Percentiles rank a stretch among this genome's conserved stretches.
These are phyloP conservation scores for Dictyostelium firmibasis DNA, from an alignment of 78 protist genomes.

Conservation along the genomic window DNA sequence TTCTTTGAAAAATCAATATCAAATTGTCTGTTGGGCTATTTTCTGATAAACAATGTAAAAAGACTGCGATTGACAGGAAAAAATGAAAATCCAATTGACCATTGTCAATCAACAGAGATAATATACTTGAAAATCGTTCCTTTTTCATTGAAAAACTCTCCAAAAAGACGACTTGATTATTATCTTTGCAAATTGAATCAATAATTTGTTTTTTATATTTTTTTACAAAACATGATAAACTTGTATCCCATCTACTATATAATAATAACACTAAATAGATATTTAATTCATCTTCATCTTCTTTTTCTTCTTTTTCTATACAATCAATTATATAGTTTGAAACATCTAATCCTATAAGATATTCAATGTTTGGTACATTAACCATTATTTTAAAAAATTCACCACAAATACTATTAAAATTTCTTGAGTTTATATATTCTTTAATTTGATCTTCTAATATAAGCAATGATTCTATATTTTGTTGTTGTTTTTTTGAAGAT, in stretches of 20 bases:
- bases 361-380: no score
- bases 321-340: background rate
- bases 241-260: background rate
- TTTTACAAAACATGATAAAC: background rate
- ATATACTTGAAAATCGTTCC: background rate
- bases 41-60: no score
- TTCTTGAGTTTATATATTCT: background rate
- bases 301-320: no score
- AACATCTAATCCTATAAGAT: no score
- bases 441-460: background rate
- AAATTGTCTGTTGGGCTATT: no score
- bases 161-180: no score
- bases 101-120: background rate
- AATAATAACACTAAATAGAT: background rate
- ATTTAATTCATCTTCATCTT: no score
- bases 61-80: no score
- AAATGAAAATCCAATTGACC: background rate
- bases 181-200: background rate
- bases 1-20: no score
- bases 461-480: background rate
- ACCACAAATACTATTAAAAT: no score
- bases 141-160: background rate
- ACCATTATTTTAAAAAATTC: no score
- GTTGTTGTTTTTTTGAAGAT: background rate
- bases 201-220: no score